Evolutionary conservation across 805 yeast genomes (phyloP).

Genomic region (Monosporozyma solicola): DNA sequence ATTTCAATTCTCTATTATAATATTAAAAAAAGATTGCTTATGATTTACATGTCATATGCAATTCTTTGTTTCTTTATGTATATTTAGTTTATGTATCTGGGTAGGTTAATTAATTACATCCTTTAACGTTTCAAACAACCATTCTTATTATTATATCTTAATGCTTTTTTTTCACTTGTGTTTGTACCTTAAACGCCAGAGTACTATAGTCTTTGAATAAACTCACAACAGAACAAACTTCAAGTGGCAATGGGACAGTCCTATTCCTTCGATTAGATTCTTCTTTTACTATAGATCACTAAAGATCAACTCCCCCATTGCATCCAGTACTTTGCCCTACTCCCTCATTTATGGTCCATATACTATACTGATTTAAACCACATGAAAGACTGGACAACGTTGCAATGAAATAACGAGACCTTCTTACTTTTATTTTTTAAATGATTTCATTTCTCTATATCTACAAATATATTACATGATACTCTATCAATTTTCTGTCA

Average conservation of each 20-base stretch:
- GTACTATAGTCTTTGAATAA: no score
- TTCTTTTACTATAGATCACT: no score
- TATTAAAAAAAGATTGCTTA: neutral
- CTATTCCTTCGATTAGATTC: no score
- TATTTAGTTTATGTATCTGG: constrained; percentile 2
- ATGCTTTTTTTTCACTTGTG: neutral
- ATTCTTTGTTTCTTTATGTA: neutral
- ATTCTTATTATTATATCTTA: neutral
- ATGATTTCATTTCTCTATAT: neutral
- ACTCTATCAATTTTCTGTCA: constrained; percentile 33
- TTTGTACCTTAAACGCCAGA: no score
- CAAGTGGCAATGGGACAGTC: no score
- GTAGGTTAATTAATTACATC: neutral
- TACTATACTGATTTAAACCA: neutral
- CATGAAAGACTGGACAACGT: neutral
- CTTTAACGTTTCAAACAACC: neutral
- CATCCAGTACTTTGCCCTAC: no score
- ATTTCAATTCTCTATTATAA: neutral
- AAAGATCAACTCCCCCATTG: no score
- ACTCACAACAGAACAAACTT: no score
- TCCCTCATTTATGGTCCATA: no score
- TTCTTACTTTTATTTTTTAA: neutral
- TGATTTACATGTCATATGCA: neutral
- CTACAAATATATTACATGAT: neutral
- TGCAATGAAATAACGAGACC: neutral